A percentile compares a stretch with the other conserved stretches of the same genome.
These are phyloP conservation scores for Carex kokanica DNA, from an alignment of 176 grass and related monocot species.

Conservation along the genomic window DNA sequence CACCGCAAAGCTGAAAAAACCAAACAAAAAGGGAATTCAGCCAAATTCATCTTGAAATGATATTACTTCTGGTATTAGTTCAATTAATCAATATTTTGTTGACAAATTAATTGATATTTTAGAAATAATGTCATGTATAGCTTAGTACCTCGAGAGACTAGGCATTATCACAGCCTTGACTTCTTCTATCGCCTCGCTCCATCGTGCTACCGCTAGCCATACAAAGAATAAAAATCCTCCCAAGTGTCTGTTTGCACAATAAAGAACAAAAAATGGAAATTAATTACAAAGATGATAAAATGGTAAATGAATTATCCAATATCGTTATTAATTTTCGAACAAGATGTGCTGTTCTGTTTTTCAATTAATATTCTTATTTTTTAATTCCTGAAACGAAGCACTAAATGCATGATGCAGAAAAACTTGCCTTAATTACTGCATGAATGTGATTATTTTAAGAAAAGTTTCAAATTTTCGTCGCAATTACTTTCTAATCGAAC, in stretches of 20 bases:
- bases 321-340: neutral
- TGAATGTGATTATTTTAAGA: constrained; percentile 4
- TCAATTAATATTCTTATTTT: neutral
- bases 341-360: neutral
- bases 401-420: neutral
- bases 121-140: neutral
- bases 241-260: constrained; percentile 54
- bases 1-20: constrained; percentile 49
- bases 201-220: constrained; percentile 53
- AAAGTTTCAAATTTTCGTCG: neutral
- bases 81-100: neutral
- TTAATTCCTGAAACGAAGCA: neutral
- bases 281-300: neutral
- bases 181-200: constrained; percentile 39
- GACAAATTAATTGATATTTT: neutral
- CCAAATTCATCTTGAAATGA: neutral
- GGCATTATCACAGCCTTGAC: constrained; percentile 43
- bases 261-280: neutral
- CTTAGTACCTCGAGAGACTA: constrained; percentile 34
- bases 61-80: neutral
- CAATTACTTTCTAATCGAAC: neutral
- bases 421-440: neutral
- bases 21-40: neutral
- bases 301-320: constrained; percentile 9
- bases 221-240: constrained; percentile 84